Evolutionary conservation across 2,329 filamentous ascomycete genomes (phyloP), one percentile per base, ranked within the genome.

Genomic region (Colletotrichum truncatum): DNA sequence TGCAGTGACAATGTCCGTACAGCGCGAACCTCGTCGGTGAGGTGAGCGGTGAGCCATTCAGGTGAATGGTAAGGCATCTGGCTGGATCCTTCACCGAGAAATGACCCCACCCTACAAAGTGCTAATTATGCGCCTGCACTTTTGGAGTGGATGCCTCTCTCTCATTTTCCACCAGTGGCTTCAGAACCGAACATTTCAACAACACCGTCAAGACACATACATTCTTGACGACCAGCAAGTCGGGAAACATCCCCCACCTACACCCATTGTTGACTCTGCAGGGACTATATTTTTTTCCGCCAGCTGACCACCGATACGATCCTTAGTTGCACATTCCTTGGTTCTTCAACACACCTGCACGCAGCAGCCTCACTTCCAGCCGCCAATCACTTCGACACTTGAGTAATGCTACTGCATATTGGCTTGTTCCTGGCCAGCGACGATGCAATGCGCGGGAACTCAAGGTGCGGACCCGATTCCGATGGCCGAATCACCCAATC

Each of bases 381-480:
- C 21, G 57, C 48, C 56, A 65, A 62, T 46, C 41, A 53, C 62
- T 32, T 48, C 11, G 18, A 16, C 12, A n/a, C 36, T 18, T 16
- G 28, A 54, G 56, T 62, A 65, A 54, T 65, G 56, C 57, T 65
- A 62, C 56, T 41, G 62, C 16, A 30, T 28, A 11, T 21, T 7
- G 16, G 3, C 49, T 25, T 32, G 16, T 25, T 41, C 28, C 18
- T 21, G 12, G 18, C 18, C 34, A 32, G 8, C 38, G 41, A 46
- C 12, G n/a, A 65, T 65, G 56, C 39, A 61, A 36, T n/a, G 48
- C 26, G 49, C 49, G 14, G 48, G 28, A 36, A 48, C 18, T 49
- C 49, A 54, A 9, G 39, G 6, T 62, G 32, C 41, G 30, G 26
- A 30, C 41, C 34, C 39, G 32, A 21, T 54, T 18, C n/a, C 21